Evolutionary conservation across 2,329 filamentous ascomycete species (phyloP), one percentile per base, ranked within the genome.

Genomic region (Colletotrichum brevisporum): DNA sequence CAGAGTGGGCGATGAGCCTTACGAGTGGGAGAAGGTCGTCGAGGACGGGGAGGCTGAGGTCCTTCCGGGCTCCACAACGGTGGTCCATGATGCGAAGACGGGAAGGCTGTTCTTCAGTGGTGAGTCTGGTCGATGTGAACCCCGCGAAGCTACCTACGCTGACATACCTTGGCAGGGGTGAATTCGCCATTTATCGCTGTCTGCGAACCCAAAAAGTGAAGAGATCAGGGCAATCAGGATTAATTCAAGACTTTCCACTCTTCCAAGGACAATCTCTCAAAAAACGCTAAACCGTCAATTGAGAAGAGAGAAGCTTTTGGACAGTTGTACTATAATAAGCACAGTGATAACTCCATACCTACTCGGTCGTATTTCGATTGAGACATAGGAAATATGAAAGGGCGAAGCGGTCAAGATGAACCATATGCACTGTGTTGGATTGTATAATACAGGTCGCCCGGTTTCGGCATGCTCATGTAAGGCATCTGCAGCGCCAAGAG

Each of bases 1-100:
- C 4, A 74, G 69, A 68, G 56, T 66, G 8, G 48, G 45, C 2
- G 54, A 60, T 13, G 57, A 67, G 3, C 69, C 48, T n/a, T 74
- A 74, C 16, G 45, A 39, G 39, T 73, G 74, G 41, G 69, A 73
- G 54, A 78, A 78, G 71, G 57, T 75, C 4, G 62, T 78, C 8
- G 76, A 78, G 64, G 76, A 78, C 58, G 68, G 71, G 0, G 31
- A 70, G 9, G 73, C 62, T 1, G 75, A 75, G 58, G 69, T 76
- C 10, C 64, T 78, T 12, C 73, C 75, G 4, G 73, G 62, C 6
- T 39, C 73, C 8, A 77, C 75, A 24, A 73, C 71, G 0, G 76
- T 72, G 8, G 58, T 77, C 16, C 75, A 76, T 43, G 76, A 77
- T 62, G 74, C 73, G 12, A 73, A 71, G 57, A 77, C 76, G 0